Evolutionary conservation across 148 eudicot species (phyloP).

Genomic region (Oxyria digyna): DNA sequence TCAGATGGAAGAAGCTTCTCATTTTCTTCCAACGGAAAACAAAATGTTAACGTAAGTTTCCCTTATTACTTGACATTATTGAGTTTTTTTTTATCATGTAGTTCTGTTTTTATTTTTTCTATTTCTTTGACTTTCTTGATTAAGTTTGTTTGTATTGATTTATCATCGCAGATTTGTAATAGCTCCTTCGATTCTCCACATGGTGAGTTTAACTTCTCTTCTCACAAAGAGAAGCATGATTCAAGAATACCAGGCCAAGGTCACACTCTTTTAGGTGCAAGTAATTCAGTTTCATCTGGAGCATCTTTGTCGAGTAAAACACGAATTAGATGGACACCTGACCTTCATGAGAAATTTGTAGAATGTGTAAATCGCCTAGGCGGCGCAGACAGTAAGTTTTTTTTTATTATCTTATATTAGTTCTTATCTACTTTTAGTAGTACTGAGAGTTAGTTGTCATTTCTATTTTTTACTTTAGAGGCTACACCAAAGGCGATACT

Average conservation of each 20-base stretch:
- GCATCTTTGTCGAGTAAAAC: slow-evolving; percentile 37
- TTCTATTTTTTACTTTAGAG: slow-evolving; percentile 26
- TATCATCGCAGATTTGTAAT: slow-evolving; percentile 12
- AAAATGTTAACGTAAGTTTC: slow-evolving; percentile 37
- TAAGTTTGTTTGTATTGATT: background rate
- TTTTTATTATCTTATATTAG: background rate
- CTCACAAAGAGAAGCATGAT: slow-evolving; percentile 14
- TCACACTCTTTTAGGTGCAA: slow-evolving; percentile 11
- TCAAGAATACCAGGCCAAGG: slow-evolving; percentile 12
- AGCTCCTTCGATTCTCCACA: slow-evolving; percentile 16
- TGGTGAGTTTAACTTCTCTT: slow-evolving; percentile 24
- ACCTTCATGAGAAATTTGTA: slow-evolving; percentile 81
- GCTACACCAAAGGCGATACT: slow-evolving; percentile 93
- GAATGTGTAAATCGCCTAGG: slow-evolving; percentile 70
- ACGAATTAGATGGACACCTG: slow-evolving; percentile 80
- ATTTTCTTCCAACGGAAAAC: slow-evolving; percentile 21
- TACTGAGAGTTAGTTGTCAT: slow-evolving; percentile 1
- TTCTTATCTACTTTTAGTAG: background rate
- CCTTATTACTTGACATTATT: background rate
- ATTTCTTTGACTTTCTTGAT: background rate
- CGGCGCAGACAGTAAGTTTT: slow-evolving; percentile 74
- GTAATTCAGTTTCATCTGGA: slow-evolving; percentile 22
- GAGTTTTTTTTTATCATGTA: background rate
- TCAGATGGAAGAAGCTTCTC: slow-evolving; percentile 36
- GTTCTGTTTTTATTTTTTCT: background rate